These are phyloP conservation scores for Sistotremastrum niveocremeum DNA, from an alignment of 768 basidiomycete genomes.

Conservation along the genomic window DNA sequence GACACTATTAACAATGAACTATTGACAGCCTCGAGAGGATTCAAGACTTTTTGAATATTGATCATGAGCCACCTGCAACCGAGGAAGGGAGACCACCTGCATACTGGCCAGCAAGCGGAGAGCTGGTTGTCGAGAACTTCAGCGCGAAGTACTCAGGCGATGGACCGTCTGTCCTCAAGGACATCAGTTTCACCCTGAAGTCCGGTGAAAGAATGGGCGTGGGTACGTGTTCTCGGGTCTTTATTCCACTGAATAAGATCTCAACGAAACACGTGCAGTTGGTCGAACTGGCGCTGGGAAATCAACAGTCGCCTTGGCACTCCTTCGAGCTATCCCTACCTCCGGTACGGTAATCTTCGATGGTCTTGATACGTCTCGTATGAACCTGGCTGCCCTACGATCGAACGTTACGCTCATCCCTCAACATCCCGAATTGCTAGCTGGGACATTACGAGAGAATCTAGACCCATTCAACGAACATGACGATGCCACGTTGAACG, in stretches of 20 bases:
- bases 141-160: constrained; percentile 39
- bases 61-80: constrained; percentile 35
- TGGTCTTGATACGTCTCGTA: constrained; percentile 28
- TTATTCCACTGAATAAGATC: no score
- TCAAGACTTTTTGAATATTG: constrained; percentile 39
- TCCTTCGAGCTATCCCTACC: constrained; percentile 44
- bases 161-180: constrained; percentile 33
- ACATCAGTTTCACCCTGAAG: constrained; percentile 26
- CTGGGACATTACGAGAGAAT: constrained; percentile 32
- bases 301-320: constrained; percentile 28
- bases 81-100: constrained; percentile 39
- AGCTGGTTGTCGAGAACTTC: constrained; percentile 37
- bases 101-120: constrained; percentile 51
- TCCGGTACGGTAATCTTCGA: constrained; percentile 46
- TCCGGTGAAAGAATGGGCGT: constrained; percentile 27
- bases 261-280: constrained; percentile 10
- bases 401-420: constrained; percentile 49
- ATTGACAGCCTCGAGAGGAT: constrained; percentile 20
- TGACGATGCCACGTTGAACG: constrained; percentile 29
- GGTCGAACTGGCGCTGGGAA: constrained; percentile 17
- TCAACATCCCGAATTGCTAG: constrained; percentile 29
- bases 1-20: background rate
- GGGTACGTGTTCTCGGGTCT: constrained; percentile 10
- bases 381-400: constrained; percentile 44
- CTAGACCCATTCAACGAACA: constrained; percentile 37